A percentile compares a stretch with the other conserved stretches of the same genome.
phyloP scores from a whole-genome alignment of 106 monocot species.

The Dendrobium chrysotoxum region DNA sequence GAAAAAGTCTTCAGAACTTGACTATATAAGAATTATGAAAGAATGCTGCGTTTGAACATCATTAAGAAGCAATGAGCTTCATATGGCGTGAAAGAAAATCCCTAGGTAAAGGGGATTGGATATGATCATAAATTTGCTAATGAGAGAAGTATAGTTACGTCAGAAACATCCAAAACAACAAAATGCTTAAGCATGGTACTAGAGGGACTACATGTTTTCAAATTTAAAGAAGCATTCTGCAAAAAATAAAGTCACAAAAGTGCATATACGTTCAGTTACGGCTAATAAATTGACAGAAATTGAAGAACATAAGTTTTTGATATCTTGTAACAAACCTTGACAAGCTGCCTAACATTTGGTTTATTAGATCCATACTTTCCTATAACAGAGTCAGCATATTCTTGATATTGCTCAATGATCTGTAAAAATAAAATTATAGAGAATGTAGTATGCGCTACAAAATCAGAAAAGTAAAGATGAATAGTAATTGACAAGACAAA shows the following conservation, averaged over 20 bases:
- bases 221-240: background rate
- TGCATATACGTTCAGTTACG: background rate
- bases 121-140: background rate
- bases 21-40: too few relatives aligned
- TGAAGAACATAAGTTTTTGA: background rate
- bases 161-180: background rate
- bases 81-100: background rate
- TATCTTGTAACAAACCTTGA: conserved; percentile 53
- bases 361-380: conserved; percentile 39
- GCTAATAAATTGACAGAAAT: background rate
- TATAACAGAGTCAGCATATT: conserved; percentile 67
- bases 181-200: background rate
- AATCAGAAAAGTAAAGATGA: background rate
- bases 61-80: background rate
- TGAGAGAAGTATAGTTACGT: background rate
- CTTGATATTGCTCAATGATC: conserved; percentile 79
- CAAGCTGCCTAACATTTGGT: conserved; percentile 71
- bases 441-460: background rate
- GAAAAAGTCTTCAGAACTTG: too few relatives aligned
- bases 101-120: background rate
- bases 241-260: background rate
- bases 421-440: conserved; percentile 19
- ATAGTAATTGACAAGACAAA: background rate
- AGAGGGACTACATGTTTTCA: background rate
- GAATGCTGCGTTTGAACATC: background rate